Conservation (phyloP, 169 alveolate species). For the Plasmodium inui region DNA sequence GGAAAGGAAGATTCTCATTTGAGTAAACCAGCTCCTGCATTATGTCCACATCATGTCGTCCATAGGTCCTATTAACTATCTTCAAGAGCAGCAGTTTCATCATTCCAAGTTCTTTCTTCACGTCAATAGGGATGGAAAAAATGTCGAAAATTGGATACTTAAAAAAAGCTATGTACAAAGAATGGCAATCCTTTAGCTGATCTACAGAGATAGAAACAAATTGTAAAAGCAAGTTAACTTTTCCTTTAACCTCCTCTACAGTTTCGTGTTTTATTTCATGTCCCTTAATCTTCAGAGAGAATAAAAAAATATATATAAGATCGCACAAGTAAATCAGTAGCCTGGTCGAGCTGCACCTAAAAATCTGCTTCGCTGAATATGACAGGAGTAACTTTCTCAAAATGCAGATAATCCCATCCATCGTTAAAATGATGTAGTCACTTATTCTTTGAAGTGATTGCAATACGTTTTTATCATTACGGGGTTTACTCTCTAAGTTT, state of each 20-base stretch:
- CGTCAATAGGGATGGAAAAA: background rate
- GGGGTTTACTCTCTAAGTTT: too few species aligned
- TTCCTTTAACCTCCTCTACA: slow-evolving; percentile 14
- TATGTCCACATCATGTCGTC: background rate
- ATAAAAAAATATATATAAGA: slow-evolving; percentile 42
- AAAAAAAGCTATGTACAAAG: slow-evolving; percentile 26
- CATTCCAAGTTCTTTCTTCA: slow-evolving; percentile 11
- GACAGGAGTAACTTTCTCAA: background rate
- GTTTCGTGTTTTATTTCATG: background rate
- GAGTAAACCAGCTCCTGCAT: slow-evolving; percentile 27
- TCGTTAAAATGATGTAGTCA: slow-evolving; percentile 26
- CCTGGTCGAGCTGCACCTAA: background rate
- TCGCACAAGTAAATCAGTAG: slow-evolving; percentile 43
- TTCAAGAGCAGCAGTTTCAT: slow-evolving; percentile 12
- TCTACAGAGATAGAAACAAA: slow-evolving; percentile 6
- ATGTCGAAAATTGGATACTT: slow-evolving; percentile 37
- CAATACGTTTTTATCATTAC: background rate
- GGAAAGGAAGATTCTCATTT: background rate
- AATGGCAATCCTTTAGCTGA: background rate
- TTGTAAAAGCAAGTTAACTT: slow-evolving; percentile 14
- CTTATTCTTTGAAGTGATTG: slow-evolving; percentile 6
- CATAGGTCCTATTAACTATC: slow-evolving; percentile 8
- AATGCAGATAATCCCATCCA: slow-evolving; percentile 30
- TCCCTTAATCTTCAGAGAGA: slow-evolving; percentile 29
- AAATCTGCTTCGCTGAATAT: background rate